Percentiles rank a stretch among this genome's conserved stretches.
phyloP scores from a whole-genome alignment of 352 stramenopile genomes.

The Pythium pyrilobum region DNA sequence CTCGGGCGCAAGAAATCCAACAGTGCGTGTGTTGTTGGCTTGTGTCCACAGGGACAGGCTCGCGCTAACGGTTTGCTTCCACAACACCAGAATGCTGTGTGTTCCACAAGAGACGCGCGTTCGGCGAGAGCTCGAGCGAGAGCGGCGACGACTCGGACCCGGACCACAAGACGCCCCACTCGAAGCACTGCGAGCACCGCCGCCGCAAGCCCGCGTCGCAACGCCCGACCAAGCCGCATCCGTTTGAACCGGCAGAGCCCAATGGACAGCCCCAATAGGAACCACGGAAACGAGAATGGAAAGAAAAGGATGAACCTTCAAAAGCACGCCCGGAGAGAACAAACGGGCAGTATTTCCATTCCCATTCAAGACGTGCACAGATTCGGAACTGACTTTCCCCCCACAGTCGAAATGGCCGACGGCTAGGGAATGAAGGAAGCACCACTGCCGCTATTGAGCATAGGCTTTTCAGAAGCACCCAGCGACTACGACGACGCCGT shows the following conservation, averaged over 20 bases:
- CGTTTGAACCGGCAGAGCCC: conserved; percentile 6
- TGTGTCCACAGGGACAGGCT: neutral
- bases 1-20: conserved; percentile 90
- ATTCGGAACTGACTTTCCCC: no score
- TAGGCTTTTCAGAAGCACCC: neutral
- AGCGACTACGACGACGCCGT: neutral
- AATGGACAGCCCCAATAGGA: neutral
- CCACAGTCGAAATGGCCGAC: no score
- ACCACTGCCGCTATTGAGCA: no score
- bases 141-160: conserved; percentile 68
- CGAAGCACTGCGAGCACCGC: conserved; percentile 14
- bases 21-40: conserved; percentile 31
- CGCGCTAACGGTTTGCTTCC: no score
- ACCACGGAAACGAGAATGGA: no score
- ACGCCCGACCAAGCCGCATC: conserved; percentile 13
- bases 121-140: conserved; percentile 90
- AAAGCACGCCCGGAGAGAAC: no score
- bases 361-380: no score
- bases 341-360: no score
- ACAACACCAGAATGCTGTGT: conserved; percentile 93
- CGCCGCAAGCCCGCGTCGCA: conserved; percentile 25
- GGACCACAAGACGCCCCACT: conserved; percentile 16
- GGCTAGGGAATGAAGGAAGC: no score
- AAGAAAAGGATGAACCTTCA: no score
- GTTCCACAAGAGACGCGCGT: conserved; percentile 91